Evolutionary conservation across 495 filamentous ascomycete genomes (phyloP).

Genomic region (Penicillium tannophilum): DNA sequence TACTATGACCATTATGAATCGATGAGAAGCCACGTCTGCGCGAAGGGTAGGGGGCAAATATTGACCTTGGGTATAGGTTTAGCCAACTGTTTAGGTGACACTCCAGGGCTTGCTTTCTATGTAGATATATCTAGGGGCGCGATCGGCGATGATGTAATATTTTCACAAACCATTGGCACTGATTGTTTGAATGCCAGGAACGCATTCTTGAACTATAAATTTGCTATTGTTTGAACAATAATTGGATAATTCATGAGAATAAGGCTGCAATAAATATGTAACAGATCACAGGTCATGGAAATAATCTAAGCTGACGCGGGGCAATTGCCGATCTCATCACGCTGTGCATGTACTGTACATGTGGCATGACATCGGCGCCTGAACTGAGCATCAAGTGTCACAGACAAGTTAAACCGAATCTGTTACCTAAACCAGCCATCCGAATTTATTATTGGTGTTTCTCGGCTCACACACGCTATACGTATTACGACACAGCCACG

Average conservation of each 20-base stretch:
- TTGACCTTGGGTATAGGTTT: too few species aligned
- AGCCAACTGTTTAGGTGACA: too few species aligned
- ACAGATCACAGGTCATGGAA: too few species aligned
- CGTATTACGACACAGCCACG: conserved; percentile 24
- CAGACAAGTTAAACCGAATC: neutral
- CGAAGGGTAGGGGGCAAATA: too few species aligned
- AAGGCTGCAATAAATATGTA: too few species aligned
- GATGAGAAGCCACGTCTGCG: too few species aligned
- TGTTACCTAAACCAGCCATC: neutral
- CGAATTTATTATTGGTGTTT: neutral
- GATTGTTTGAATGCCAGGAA: neutral
- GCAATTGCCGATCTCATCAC: neutral
- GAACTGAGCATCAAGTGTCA: neutral
- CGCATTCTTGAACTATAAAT: neutral
- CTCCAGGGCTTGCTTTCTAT: too few species aligned
- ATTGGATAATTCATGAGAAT: too few species aligned
- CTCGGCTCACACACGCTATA: neutral
- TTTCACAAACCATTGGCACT: neutral
- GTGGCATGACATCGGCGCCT: neutral
- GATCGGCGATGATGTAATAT: neutral
- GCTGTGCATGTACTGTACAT: neutral
- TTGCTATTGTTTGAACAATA: neutral
- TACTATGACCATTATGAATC: too few species aligned
- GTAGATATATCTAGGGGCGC: too few species aligned
- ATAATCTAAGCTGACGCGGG: too few species aligned